These are phyloP conservation scores for Ammopiptanthus mongolicus DNA, from an alignment of 306 rosid species.

Conservation along the genomic window DNA sequence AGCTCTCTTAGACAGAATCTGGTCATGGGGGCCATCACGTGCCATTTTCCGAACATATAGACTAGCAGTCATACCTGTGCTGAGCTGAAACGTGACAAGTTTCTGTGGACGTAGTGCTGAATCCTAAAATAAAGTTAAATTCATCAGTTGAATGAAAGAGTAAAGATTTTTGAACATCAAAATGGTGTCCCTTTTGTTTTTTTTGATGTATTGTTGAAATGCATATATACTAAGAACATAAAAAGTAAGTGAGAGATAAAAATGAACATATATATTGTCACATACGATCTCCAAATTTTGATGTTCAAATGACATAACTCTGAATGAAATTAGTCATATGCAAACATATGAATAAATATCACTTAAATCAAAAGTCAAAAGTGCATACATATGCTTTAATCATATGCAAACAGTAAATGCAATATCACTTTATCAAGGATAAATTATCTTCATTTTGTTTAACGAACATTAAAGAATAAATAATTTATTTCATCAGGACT, in stretches of 20 bases:
- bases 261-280: no score
- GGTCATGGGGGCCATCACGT: not conserved
- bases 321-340: not conserved
- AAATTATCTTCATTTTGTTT: not conserved
- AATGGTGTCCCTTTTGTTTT: no score
- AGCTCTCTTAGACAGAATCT: conserved; percentile 43
- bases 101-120: conserved; percentile 59
- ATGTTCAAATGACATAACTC: no score
- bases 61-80: conserved; percentile 26
- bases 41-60: conserved; percentile 54
- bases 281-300: no score
- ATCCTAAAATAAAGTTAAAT: conserved; percentile 45
- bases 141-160: not conserved
- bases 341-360: no score
- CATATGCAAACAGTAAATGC: not conserved
- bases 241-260: no score
- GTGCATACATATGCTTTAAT: not conserved
- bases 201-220: no score
- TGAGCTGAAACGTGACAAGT: conserved; percentile 22
- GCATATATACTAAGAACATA: no score
- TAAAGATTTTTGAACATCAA: no score
- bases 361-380: no score
- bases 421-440: not conserved
- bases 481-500: not conserved
- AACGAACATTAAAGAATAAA: not conserved